phyloP scores from a whole-genome alignment of 768 basidiomycete species.

The Podaxis sp. region DNA sequence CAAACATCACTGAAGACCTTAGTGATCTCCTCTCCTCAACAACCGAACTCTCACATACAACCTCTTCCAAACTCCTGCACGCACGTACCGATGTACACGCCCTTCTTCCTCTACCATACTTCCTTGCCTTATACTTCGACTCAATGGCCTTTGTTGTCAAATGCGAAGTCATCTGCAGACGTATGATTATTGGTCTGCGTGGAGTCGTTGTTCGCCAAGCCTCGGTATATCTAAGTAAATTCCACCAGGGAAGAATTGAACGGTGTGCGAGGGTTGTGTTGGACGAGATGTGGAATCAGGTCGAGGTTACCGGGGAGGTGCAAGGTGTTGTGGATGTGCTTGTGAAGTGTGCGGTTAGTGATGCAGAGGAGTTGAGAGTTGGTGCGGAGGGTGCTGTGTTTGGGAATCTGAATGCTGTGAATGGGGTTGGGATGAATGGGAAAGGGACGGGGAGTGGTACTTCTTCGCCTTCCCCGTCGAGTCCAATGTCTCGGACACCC shows the following conservation, averaged over 20 bases:
- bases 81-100: constrained; percentile 80
- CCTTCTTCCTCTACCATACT: constrained; percentile 66
- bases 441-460: background rate
- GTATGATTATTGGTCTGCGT: constrained; percentile 92
- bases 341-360: constrained; percentile 78
- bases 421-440: constrained; percentile 1
- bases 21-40: constrained; percentile 75
- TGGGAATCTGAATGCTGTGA: constrained; percentile 15
- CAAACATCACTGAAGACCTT: constrained; percentile 63
- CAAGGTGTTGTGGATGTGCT: constrained; percentile 76
- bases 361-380: constrained; percentile 68
- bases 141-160: constrained; percentile 89
- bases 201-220: constrained; percentile 89
- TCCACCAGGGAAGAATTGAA: constrained; percentile 80
- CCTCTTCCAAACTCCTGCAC: constrained; percentile 76
- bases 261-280: constrained; percentile 89
- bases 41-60: constrained; percentile 83
- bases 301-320: constrained; percentile 63
- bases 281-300: constrained; percentile 91
- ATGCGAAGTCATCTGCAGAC: constrained; percentile 80
- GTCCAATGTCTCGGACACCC: background rate
- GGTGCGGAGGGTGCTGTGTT: constrained; percentile 29
- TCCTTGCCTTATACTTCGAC: constrained; percentile 78
- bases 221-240: constrained; percentile 81
- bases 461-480: background rate